Conservation (phyloP, 805 yeast genomes). For the Saccharomycopsis fodiens region DNA sequence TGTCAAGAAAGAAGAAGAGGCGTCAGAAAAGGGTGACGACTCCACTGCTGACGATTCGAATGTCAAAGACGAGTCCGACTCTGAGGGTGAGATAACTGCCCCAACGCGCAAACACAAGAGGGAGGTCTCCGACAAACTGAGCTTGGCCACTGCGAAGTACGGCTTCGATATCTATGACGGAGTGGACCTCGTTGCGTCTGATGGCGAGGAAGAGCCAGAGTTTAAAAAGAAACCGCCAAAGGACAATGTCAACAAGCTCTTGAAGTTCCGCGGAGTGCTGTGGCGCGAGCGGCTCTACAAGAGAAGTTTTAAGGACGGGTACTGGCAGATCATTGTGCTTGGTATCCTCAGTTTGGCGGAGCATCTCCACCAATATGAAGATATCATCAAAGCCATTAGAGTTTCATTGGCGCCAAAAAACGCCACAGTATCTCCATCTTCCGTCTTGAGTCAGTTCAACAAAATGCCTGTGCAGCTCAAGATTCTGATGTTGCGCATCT, state of each 20-base stretch:
- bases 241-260: slow-evolving; percentile 27
- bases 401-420: slow-evolving; percentile 51
- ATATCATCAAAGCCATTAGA: slow-evolving; percentile 43
- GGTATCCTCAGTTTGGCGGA: slow-evolving; percentile 63
- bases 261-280: slow-evolving; percentile 50
- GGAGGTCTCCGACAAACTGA: background rate
- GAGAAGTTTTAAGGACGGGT: slow-evolving; percentile 73
- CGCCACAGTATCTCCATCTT: slow-evolving; percentile 39
- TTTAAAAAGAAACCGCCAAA: slow-evolving; percentile 12
- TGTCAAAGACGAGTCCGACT: background rate
- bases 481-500: slow-evolving; percentile 48
- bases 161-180: slow-evolving; percentile 24
- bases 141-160: slow-evolving; percentile 17
- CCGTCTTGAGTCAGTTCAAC: slow-evolving; percentile 47
- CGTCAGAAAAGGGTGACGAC: too few relatives aligned
- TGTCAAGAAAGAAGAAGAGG: slow-evolving; percentile 1
- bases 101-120: slow-evolving; percentile 1
- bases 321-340: slow-evolving; percentile 72
- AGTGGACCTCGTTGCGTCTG: slow-evolving; percentile 25
- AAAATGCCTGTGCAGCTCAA: slow-evolving; percentile 46
- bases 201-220: background rate
- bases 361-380: slow-evolving; percentile 46
- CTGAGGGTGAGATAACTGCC: background rate
- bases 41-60: slow-evolving; percentile 19
- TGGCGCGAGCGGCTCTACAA: slow-evolving; percentile 78